phyloP scores from a whole-genome alignment of 352 stramenopile genomes.

The Globisporangium middletonii region DNA sequence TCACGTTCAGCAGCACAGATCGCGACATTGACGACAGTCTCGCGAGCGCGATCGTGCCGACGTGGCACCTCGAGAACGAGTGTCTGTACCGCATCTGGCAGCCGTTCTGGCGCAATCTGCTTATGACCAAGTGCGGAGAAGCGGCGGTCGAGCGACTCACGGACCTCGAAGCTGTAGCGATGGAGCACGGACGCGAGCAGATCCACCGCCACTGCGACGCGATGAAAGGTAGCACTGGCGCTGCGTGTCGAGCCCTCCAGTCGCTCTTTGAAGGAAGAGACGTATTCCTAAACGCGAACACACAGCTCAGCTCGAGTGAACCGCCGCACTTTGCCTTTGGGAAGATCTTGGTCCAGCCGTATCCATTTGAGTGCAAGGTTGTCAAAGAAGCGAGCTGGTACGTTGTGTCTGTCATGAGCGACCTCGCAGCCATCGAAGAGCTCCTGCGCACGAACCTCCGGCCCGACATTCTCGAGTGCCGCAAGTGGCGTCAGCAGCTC shows the following conservation, averaged over 20 bases:
- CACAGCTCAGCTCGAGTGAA: no score
- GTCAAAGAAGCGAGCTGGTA: no score
- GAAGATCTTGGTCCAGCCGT: conserved; percentile 23
- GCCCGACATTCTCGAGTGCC: conserved; percentile 12
- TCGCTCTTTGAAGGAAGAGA: conserved; percentile 30
- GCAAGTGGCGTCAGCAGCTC: conserved; percentile 21
- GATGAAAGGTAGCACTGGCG: background rate
- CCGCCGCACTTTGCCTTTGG: no score
- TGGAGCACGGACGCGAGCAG: conserved; percentile 10
- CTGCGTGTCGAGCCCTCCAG: no score
- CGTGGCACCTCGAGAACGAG: conserved; percentile 26
- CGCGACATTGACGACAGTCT: conserved; percentile 24
- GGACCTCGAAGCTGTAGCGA: no score
- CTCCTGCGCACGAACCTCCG: no score
- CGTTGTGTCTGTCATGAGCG: no score
- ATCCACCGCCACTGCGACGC: conserved; percentile 18
- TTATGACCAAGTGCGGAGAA: conserved; percentile 12
- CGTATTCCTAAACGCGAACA: conserved; percentile 22
- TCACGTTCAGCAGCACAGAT: conserved; percentile 40
- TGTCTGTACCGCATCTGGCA: conserved; percentile 42
- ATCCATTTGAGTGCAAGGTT: conserved; percentile 1
- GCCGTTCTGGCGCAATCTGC: conserved; percentile 29
- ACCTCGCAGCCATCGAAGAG: no score
- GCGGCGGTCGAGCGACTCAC: background rate
- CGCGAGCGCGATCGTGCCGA: conserved; percentile 15